Evolutionary conservation across 371 early-diverging fungal genomes (phyloP).

Genomic region (Capillidium rhysosporum): DNA sequence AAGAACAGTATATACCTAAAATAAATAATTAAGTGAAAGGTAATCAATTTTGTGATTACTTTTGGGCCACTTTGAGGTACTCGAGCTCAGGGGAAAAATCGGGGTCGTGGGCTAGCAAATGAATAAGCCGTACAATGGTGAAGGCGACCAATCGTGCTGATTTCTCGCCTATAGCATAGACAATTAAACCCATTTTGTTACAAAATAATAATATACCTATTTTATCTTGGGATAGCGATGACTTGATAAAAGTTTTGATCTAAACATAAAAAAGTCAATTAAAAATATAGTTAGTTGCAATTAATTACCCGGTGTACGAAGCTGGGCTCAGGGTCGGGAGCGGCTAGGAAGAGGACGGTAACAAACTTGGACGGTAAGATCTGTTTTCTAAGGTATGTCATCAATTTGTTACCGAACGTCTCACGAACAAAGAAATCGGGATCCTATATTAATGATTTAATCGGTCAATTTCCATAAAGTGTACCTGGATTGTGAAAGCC

Average conservation of each 20-base stretch:
- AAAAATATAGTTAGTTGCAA: background rate
- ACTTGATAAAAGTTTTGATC: background rate
- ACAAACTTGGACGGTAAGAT: slow-evolving; percentile 46
- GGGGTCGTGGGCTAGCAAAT: slow-evolving; percentile 76
- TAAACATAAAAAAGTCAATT: background rate
- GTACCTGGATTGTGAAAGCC: slow-evolving; percentile 31
- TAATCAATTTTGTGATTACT: slow-evolving; percentile 9
- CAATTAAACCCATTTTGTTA: slow-evolving; percentile 4
- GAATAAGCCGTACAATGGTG: slow-evolving; percentile 42
- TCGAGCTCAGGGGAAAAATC: slow-evolving; percentile 46
- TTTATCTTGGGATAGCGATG: slow-evolving; percentile 8
- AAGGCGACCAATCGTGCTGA: slow-evolving; percentile 27
- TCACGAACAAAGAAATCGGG: slow-evolving; percentile 65
- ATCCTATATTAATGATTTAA: slow-evolving; percentile 26
- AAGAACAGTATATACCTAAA: slow-evolving; percentile 67
- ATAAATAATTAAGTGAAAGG: background rate
- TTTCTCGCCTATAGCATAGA: background rate
- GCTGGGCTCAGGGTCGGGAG: slow-evolving; percentile 63
- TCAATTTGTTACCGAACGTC: slow-evolving; percentile 41
- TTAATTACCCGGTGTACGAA: slow-evolving; percentile 16
- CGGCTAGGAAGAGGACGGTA: slow-evolving; percentile 49
- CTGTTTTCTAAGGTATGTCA: slow-evolving; percentile 34
- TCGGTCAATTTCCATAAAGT: background rate
- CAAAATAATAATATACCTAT: slow-evolving; percentile 16
- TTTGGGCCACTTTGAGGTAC: slow-evolving; percentile 33